Conservation (phyloP, 2,329 filamentous ascomycete species). For the Cyphellophora attinorum region DNA sequence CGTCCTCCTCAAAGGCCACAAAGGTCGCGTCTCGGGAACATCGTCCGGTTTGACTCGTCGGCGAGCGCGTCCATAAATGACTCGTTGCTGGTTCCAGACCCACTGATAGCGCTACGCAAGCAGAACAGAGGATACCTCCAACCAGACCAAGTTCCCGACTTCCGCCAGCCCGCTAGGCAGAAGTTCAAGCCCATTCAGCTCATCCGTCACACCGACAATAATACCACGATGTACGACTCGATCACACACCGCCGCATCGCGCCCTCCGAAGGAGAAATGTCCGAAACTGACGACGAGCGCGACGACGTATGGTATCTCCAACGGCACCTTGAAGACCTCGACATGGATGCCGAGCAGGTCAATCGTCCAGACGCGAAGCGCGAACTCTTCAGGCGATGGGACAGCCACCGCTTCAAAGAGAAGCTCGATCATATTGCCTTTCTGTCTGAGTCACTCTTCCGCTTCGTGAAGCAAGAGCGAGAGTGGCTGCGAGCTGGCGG, state of each 20-base stretch:
- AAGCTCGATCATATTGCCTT: conserved; percentile 14
- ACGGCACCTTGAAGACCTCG: conserved; percentile 15
- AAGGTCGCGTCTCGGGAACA: background rate
- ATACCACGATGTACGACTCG: conserved; percentile 12
- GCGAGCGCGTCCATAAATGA: background rate
- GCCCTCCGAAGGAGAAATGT: conserved; percentile 13
- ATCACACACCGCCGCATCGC: conserved; percentile 15
- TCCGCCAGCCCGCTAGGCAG: conserved; percentile 9
- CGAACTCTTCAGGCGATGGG: conserved; percentile 15
- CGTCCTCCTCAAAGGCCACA: conserved; percentile 3
- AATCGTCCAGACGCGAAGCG: conserved; percentile 12
- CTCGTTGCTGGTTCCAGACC: conserved; percentile 3
- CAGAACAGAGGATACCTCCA: conserved; percentile 6
- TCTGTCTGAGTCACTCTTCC: conserved; percentile 16
- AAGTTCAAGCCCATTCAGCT: conserved; percentile 10
- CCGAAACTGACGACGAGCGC: conserved; percentile 19
- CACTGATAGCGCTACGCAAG: conserved; percentile 1
- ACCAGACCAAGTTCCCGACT: conserved; percentile 11
- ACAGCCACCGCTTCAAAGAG: conserved; percentile 17
- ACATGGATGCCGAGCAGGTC: conserved; percentile 7
- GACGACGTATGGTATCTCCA: conserved; percentile 16
- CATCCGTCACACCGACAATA: conserved; percentile 3
- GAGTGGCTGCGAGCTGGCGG: conserved; percentile 11
- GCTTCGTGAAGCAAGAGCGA: conserved; percentile 17
- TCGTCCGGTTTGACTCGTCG: background rate